Percentiles rank a stretch among this genome's conserved stretches.
These are phyloP conservation scores for Didymella arachidicola DNA, from an alignment of 2,329 filamentous ascomycete species.

Conservation along the genomic window DNA sequence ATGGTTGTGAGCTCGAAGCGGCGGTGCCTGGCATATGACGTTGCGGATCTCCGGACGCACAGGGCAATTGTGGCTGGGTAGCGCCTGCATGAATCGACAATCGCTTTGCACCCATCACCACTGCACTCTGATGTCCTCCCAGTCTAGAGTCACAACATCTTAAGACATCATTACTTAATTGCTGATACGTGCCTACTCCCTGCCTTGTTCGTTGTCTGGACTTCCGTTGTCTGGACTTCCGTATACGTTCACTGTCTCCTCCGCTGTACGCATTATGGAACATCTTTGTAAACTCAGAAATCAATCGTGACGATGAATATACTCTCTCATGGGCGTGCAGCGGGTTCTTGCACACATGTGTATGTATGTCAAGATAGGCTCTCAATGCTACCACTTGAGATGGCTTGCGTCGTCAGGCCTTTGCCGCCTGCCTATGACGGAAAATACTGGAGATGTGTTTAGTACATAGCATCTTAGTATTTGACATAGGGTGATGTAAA, in stretches of 20 bases:
- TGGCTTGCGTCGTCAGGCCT: neutral
- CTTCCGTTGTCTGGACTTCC: neutral
- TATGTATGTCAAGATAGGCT: neutral
- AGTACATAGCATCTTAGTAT: neutral
- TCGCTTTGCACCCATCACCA: neutral
- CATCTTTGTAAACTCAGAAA: neutral
- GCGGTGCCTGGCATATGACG: slow-evolving; percentile 16
- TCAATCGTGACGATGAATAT: neutral
- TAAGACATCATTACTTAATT: neutral
- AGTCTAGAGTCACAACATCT: neutral
- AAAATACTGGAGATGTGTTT: neutral
- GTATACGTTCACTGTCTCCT: neutral
- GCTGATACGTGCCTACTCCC: neutral
- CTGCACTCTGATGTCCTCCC: neutral
- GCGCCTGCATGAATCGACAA: neutral
- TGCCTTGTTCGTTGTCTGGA: neutral
- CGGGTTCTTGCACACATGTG: neutral
- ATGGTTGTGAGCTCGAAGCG: slow-evolving; percentile 21
- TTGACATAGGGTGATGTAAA: neutral
- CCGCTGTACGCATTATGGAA: neutral
- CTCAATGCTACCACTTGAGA: neutral
- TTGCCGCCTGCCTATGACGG: neutral
- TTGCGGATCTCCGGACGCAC: slow-evolving; percentile 11
- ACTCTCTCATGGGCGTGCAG: neutral
- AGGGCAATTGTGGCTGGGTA: slow-evolving; percentile 8